Base-by-base conservation (phyloP, 805 yeast species). In the Wickerhamomyces canadensis region DNA sequence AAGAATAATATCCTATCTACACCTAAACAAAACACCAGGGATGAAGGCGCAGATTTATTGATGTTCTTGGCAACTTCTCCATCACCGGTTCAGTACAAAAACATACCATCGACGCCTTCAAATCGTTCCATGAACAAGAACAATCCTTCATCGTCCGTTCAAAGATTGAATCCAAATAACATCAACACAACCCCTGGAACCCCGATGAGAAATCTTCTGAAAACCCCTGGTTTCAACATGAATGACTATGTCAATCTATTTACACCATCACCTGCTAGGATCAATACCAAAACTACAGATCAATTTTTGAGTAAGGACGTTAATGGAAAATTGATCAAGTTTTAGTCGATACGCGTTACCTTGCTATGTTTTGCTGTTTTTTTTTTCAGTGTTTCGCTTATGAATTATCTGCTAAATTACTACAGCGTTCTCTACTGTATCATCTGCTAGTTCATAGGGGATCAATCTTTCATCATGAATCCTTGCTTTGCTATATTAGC, bases 41-140 rank as follows among this genome's bases (percentile, higher is more conserved):
- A 66, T 34, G 93, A 84, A 58, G 95, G 94, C 12, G 95, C 94
- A 1, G 91, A 82, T 55, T 62, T 86, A 43, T 68, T 86, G 43
- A 73, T 86, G 76, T 86, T 76, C 58, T 65, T 86, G 48, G 94
- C 95, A 2, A 82, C 89, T 6, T 83, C 93, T 8, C 95, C 95
- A 2, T 75, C 84, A 0, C 84, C 84, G 1, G 48, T 43, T 6
- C 57, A 53, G 28, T 49, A 52, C 37, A 37, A 41, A 18, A 44
- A 48, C 27, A 41, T 43, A 16, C 53, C 57, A 7, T 47, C 52
- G 2, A 47, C 55, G 0, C 54, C 55, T 7, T 46, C 54, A 3
- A 42, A 47, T 27, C 31, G 21, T 19, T 37, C 39, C n/a, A 12
- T 29, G 24, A 29, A 29, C 14, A 24, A 29, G 31, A 26, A 32